phyloP scores from a whole-genome alignment of 345 rosid genomes.

The Microcos paniculata region DNA sequence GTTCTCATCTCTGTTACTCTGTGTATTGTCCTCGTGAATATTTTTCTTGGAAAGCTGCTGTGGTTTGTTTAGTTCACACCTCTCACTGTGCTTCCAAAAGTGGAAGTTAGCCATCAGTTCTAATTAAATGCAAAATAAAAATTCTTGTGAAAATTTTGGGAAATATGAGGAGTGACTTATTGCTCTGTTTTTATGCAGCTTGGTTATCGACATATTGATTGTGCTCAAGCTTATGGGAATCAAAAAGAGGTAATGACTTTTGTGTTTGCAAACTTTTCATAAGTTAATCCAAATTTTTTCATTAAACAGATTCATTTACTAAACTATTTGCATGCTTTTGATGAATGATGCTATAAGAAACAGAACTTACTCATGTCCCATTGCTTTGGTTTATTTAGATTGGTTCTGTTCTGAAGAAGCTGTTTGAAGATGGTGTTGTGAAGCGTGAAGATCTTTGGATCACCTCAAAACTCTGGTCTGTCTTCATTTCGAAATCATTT shows the following conservation, averaged over 20 bases:
- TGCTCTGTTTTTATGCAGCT: constrained; percentile 17
- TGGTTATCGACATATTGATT: constrained; percentile 42
- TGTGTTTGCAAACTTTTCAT: neutral
- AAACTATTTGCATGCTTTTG: neutral
- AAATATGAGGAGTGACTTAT: neutral
- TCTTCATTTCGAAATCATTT: neutral
- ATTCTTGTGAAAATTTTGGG: neutral
- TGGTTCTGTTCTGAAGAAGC: constrained; percentile 55
- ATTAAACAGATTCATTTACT: neutral
- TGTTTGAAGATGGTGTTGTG: constrained; percentile 65
- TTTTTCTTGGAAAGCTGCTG: neutral
- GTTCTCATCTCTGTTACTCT: neutral
- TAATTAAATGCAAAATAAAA: neutral
- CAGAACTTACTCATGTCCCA: neutral
- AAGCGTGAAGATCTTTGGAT: constrained; percentile 67
- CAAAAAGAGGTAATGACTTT: constrained; percentile 35
- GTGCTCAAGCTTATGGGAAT: constrained; percentile 37
- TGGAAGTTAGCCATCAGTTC: constrained; percentile 4
- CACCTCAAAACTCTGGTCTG: constrained; percentile 76
- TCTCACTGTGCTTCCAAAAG: neutral
- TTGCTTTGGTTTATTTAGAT: constrained; percentile 36
- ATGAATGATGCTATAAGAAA: neutral
- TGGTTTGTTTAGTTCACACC: too few relatives aligned
- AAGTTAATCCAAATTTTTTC: neutral
- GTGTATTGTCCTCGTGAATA: neutral